phyloP scores from a whole-genome alignment of 441 rosid genomes.

The Erodium trifolium region DNA sequence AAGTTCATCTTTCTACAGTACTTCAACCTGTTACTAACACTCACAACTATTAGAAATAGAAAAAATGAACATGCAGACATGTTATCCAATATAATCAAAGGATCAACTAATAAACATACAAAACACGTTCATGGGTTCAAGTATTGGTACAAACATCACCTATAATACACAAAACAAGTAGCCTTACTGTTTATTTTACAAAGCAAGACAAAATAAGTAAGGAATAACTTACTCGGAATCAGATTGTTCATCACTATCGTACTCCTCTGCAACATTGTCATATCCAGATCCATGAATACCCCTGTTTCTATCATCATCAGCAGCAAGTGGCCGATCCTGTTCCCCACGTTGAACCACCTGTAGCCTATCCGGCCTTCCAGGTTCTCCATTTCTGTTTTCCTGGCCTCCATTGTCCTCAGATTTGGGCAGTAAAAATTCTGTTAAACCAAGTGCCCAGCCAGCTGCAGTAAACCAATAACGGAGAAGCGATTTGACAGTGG shows the following conservation, averaged over 20 bases:
- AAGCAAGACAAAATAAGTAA: too few relatives aligned
- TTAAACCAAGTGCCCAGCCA: constrained; percentile 89
- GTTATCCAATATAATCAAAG: too few relatives aligned
- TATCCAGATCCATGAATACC: constrained; percentile 30
- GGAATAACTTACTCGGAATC: constrained; percentile 57
- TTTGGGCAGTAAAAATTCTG: constrained; percentile 74
- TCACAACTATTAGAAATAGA: too few relatives aligned
- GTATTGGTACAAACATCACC: too few relatives aligned
- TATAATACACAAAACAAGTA: too few relatives aligned
- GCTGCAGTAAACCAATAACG: constrained; percentile 84
- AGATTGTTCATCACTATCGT: constrained; percentile 66
- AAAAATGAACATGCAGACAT: too few relatives aligned
- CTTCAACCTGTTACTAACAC: too few relatives aligned
- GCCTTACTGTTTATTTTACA: too few relatives aligned
- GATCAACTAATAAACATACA: too few relatives aligned
- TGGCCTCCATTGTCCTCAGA: constrained; percentile 63
- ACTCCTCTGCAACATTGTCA: constrained; percentile 43
- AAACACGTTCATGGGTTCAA: too few relatives aligned
- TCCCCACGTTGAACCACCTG: constrained; percentile 49
- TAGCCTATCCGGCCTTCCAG: constrained; percentile 62
- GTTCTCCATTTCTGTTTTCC: constrained; percentile 67
- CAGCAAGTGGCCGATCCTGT: constrained; percentile 47
- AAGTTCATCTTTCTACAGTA: too few relatives aligned
- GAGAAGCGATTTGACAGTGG: constrained; percentile 78
- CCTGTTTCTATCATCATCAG: constrained; percentile 31